Percentiles rank a stretch among this genome's conserved stretches.
These are phyloP conservation scores for Yamadazyma epiphylla DNA, from an alignment of 1,139 yeast species.

Conservation along the genomic window DNA sequence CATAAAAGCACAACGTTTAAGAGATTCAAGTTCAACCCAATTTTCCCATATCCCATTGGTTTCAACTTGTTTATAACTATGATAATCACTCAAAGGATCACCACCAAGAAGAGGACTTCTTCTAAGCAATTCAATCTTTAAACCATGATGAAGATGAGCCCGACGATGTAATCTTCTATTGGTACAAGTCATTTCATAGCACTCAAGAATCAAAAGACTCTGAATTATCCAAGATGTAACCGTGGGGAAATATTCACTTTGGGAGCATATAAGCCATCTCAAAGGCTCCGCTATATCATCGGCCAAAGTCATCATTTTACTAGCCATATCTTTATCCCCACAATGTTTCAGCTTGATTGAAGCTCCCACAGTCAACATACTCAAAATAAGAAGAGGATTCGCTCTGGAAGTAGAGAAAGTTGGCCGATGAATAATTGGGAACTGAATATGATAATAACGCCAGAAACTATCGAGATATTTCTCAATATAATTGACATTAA, in stretches of 20 bases:
- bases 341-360: slow-evolving; percentile 18
- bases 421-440: slow-evolving; percentile 57
- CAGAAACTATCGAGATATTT: slow-evolving; percentile 38
- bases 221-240: slow-evolving; percentile 62
- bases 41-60: slow-evolving; percentile 17
- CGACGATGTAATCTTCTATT: slow-evolving; percentile 58
- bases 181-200: slow-evolving; percentile 48
- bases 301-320: slow-evolving; percentile 17
- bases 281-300: slow-evolving; percentile 56
- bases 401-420: slow-evolving; percentile 51
- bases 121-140: slow-evolving; percentile 63
- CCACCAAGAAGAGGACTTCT: slow-evolving; percentile 69
- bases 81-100: slow-evolving; percentile 33
- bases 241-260: slow-evolving; percentile 46
- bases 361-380: slow-evolving; percentile 57
- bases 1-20: slow-evolving; percentile 24
- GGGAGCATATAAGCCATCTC: slow-evolving; percentile 55
- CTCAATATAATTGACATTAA: slow-evolving; percentile 18
- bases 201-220: slow-evolving; percentile 54
- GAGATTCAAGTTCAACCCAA: slow-evolving; percentile 27
- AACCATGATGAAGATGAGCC: slow-evolving; percentile 68
- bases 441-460: slow-evolving; percentile 55
- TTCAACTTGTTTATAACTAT: neutral
- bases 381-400: slow-evolving; percentile 48
- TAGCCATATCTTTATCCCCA: slow-evolving; percentile 7